Evolutionary conservation across 2,329 filamentous ascomycete species (phyloP).

Genomic region (Stagonosporopsis tanaceti): DNA sequence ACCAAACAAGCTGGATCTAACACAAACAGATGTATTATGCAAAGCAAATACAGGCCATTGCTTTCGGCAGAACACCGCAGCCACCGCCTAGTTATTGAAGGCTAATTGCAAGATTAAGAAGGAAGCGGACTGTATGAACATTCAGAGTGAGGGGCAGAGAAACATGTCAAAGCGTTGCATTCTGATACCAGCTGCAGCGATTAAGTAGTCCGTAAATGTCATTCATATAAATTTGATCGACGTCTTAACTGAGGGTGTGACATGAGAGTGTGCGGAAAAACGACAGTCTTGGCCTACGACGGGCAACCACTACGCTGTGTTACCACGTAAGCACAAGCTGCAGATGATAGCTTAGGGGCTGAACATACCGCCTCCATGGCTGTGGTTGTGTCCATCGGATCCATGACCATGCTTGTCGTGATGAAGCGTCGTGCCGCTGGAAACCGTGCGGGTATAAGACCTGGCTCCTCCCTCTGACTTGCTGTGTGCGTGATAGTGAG

Average conservation of each 20-base stretch:
- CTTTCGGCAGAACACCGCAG: not conserved
- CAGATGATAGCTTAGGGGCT: conserved; percentile 4
- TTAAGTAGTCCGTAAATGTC: not conserved
- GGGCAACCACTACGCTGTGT: conserved; percentile 11
- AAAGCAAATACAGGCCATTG: conserved; percentile 11
- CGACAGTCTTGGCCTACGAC: conserved; percentile 1
- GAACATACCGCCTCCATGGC: conserved; percentile 17
- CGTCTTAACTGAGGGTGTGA: not conserved
- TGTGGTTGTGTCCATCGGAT: conserved; percentile 3
- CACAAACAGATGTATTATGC: conserved; percentile 4
- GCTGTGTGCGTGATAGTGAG: conserved; percentile 24
- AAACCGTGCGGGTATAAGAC: conserved; percentile 22
- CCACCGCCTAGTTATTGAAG: conserved; percentile 4
- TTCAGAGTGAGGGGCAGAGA: not conserved
- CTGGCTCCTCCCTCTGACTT: conserved; percentile 17
- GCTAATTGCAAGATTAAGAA: not conserved
- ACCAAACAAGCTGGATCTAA: not conserved
- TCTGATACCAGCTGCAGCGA: not conserved
- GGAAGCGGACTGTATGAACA: too few relatives aligned
- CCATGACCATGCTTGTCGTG: conserved; percentile 20
- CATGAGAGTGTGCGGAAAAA: conserved; percentile 9
- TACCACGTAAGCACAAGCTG: conserved; percentile 11
- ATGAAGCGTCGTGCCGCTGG: conserved; percentile 28
- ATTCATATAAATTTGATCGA: not conserved
- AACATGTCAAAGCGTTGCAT: not conserved